Conservation (phyloP, 2,329 filamentous ascomycete species). For the Nakataea oryzae region DNA sequence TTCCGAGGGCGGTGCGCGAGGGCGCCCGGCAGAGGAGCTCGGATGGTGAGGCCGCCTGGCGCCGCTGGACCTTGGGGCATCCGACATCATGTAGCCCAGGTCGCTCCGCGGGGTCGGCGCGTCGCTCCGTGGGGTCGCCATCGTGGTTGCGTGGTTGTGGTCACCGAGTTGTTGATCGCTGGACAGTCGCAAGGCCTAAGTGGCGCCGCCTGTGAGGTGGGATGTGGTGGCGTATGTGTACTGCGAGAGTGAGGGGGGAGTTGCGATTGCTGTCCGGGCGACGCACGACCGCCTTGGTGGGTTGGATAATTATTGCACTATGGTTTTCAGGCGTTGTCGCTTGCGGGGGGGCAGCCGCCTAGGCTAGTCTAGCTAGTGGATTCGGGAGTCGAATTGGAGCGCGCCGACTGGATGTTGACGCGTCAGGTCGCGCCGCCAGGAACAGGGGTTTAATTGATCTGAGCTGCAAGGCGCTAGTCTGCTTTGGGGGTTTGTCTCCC, state of each 20-base stretch:
- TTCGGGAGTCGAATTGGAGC: not conserved
- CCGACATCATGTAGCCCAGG: constrained; percentile 46
- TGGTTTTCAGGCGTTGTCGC: constrained; percentile 1
- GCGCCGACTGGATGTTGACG: constrained; percentile 7
- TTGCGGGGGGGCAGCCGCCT: not conserved
- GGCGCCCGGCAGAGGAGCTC: constrained; percentile 41
- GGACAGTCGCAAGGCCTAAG: not conserved
- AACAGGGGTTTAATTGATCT: constrained; percentile 8
- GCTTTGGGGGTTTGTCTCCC: not conserved
- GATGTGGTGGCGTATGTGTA: not conserved
- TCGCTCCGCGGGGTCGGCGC: constrained; percentile 45
- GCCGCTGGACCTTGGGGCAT: constrained; percentile 30
- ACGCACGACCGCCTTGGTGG: not conserved
- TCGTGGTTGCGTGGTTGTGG: not conserved
- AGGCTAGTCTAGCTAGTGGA: too few species aligned
- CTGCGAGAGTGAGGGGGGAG: not conserved
- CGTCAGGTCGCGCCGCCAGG: constrained; percentile 10
- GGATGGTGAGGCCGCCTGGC: constrained; percentile 29
- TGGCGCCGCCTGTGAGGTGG: not conserved
- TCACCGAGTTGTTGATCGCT: not conserved
- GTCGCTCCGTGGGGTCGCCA: constrained; percentile 2
- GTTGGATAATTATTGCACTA: not conserved
- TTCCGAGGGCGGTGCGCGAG: constrained; percentile 52
- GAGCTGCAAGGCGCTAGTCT: not conserved
- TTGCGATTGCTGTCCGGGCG: not conserved